Conservation (phyloP, 345 rosid genomes). For the Syzygium oleosum region DNA sequence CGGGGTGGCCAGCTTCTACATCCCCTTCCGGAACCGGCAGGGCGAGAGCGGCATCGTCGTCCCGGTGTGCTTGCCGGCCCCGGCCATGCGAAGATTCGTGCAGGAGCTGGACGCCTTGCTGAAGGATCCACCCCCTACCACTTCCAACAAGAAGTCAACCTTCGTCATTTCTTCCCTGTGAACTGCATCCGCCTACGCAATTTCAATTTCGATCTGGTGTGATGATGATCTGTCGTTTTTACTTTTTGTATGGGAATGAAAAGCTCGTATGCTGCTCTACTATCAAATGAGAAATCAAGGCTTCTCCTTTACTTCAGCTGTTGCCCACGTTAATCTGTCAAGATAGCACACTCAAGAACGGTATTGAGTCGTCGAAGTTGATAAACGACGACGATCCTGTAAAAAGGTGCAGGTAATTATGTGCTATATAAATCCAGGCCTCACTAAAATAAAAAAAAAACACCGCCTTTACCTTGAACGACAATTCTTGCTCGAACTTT, state of each 20-base stretch:
- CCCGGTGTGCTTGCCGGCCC: slow-evolving; percentile 35
- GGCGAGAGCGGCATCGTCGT: slow-evolving; percentile 37
- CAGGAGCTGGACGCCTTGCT: slow-evolving; percentile 23
- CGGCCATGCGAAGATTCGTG: slow-evolving; percentile 34
- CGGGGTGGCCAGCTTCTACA: slow-evolving; percentile 28
- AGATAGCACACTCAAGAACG: neutral
- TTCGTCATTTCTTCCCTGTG: slow-evolving; percentile 11
- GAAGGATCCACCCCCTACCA: neutral
- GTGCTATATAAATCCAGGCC: neutral
- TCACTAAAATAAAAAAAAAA: too few species aligned
- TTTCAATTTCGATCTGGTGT: neutral
- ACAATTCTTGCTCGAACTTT: too few species aligned
- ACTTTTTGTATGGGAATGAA: neutral
- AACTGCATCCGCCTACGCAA: neutral
- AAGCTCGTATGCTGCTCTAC: neutral
- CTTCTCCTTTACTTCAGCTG: too few species aligned
- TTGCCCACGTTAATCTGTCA: neutral
- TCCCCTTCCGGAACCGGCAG: slow-evolving; percentile 11
- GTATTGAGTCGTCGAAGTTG: neutral
- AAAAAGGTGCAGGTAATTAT: neutral
- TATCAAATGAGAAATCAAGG: neutral
- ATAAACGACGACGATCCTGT: neutral
- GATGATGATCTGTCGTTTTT: neutral
- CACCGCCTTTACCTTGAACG: too few species aligned
- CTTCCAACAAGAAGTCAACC: neutral